These are phyloP conservation scores for Jasminum sambac DNA, from an alignment of 257 asterid species.

Conservation along the genomic window DNA sequence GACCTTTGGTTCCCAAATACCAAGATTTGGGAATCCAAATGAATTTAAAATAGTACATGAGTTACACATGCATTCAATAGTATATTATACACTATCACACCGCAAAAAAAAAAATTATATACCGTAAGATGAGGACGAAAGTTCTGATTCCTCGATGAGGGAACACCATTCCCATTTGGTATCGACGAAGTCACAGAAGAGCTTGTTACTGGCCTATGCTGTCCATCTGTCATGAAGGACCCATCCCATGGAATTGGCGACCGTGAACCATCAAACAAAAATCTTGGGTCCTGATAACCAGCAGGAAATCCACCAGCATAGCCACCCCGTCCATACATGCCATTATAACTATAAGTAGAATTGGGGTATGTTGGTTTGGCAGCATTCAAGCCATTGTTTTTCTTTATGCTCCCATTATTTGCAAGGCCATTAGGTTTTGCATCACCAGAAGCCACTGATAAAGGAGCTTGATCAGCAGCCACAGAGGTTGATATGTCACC, in stretches of 20 bases:
- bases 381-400: slow-evolving; percentile 36
- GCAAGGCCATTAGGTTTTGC: slow-evolving; percentile 49
- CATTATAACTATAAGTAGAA: slow-evolving; percentile 42
- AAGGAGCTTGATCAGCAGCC: slow-evolving; percentile 51
- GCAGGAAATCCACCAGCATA: slow-evolving; percentile 54
- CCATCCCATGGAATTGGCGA: slow-evolving; percentile 75
- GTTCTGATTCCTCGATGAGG: slow-evolving; percentile 54
- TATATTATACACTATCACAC: not conserved
- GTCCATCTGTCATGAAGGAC: slow-evolving; percentile 59
- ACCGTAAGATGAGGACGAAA: slow-evolving; percentile 55
- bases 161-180: slow-evolving; percentile 41
- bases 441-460: slow-evolving; percentile 50
- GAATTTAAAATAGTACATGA: not conserved
- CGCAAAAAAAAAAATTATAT: not conserved
- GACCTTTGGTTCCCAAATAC: not conserved
- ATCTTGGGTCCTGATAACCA: slow-evolving; percentile 65
- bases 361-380: slow-evolving; percentile 38
- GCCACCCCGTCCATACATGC: slow-evolving; percentile 47
- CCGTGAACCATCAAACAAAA: slow-evolving; percentile 51
- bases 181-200: slow-evolving; percentile 44
- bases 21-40: not conserved
- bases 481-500: slow-evolving; percentile 50
- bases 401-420: slow-evolving; percentile 50
- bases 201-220: slow-evolving; percentile 44
- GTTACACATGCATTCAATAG: not conserved